These are phyloP conservation scores for Leccinum pellstonianum DNA, from an alignment of 768 basidiomycete species.

Conservation along the genomic window DNA sequence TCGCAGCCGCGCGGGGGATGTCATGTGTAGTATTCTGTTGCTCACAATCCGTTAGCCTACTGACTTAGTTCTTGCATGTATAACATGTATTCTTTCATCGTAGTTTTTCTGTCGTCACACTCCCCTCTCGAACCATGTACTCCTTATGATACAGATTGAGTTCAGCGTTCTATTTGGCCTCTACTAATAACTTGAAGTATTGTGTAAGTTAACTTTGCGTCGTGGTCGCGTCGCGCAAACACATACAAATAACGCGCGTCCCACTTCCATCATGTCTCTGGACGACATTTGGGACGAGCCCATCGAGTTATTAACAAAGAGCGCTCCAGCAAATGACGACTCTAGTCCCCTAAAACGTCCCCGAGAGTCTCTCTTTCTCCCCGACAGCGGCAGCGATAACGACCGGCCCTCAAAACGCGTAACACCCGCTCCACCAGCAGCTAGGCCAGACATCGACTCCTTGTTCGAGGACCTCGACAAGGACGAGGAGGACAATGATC, in stretches of 20 bases:
- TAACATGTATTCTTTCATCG: too few species aligned
- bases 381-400: conserved; percentile 47
- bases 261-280: conserved; percentile 34
- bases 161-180: background rate
- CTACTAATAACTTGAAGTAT: background rate
- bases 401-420: conserved; percentile 28
- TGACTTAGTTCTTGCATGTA: too few species aligned
- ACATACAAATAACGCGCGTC: conserved; percentile 30
- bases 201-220: too few species aligned
- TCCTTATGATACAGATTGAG: too few species aligned
- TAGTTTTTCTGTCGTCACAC: too few species aligned
- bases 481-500: conserved; percentile 44
- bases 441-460: conserved; percentile 37
- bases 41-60: too few species aligned
- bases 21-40: too few species aligned
- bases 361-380: conserved; percentile 53
- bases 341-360: conserved; percentile 32
- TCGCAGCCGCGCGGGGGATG: background rate
- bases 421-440: conserved; percentile 14
- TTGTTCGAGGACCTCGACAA: conserved; percentile 50
- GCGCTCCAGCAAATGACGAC: conserved; percentile 18
- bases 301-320: conserved; percentile 27
- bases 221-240: conserved; percentile 18
- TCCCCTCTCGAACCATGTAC: too few species aligned
- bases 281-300: conserved; percentile 64